These are phyloP conservation scores for Aphanomyces astaci DNA, from an alignment of 352 stramenopile species.

Conservation along the genomic window DNA sequence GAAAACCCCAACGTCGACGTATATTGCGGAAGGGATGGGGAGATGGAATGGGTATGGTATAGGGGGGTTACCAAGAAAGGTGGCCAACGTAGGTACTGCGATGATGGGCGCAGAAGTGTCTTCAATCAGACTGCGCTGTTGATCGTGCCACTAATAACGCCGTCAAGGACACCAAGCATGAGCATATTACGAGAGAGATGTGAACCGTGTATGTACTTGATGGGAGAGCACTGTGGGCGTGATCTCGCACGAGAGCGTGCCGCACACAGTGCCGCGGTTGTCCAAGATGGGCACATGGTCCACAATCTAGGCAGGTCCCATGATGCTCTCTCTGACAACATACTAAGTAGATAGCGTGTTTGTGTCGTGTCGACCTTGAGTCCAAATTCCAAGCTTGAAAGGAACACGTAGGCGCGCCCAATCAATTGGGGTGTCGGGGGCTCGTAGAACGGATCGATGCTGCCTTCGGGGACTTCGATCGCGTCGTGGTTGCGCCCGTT, in stretches of 20 bases:
- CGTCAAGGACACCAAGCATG: too few relatives aligned
- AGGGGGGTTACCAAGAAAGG: constrained; percentile 27
- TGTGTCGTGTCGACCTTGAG: too few relatives aligned
- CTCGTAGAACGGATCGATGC: constrained; percentile 75
- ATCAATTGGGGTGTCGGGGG: constrained; percentile 57
- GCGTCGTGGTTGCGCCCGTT: constrained; percentile 22
- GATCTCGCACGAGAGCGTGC: constrained; percentile 49
- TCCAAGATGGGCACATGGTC: constrained; percentile 58
- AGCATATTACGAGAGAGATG: not conserved
- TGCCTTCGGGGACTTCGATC: constrained; percentile 30
- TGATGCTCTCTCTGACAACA: too few relatives aligned
- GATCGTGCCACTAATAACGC: constrained; percentile 47
- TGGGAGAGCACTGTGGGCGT: constrained; percentile 54
- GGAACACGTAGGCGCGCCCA: constrained; percentile 59
- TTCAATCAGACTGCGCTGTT: constrained; percentile 53
- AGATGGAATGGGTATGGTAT: constrained; percentile 36
- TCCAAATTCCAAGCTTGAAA: constrained; percentile 51
- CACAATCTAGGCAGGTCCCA: constrained; percentile 28
- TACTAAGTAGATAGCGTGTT: too few relatives aligned
- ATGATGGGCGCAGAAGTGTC: constrained; percentile 33
- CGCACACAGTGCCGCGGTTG: constrained; percentile 32
- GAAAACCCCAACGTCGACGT: too few relatives aligned
- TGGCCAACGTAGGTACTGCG: not conserved
- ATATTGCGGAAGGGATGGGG: constrained; percentile 29
- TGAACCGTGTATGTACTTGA: not conserved